phyloP scores from a whole-genome alignment of 2,329 filamentous ascomycete species.

The Rhinocladiella similis region DNA sequence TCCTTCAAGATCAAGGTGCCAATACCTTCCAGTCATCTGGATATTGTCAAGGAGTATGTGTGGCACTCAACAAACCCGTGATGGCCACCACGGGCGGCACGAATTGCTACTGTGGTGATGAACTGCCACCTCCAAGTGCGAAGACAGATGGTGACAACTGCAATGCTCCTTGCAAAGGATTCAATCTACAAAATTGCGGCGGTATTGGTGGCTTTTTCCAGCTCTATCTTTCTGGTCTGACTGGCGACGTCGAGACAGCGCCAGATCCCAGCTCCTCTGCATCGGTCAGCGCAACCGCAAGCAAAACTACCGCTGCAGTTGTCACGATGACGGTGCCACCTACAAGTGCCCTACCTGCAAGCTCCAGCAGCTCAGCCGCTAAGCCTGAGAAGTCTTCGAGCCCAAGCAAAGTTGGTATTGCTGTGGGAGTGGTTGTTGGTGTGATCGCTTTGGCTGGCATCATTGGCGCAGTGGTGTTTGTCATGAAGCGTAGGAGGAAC shows the following conservation, averaged over 20 bases:
- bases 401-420: constrained; percentile 79
- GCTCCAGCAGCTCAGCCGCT: constrained; percentile 24
- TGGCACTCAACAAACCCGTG: constrained; percentile 53
- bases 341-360: constrained; percentile 35
- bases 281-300: constrained; percentile 41
- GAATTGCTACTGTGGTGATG: constrained; percentile 72
- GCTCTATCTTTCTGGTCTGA: constrained; percentile 54
- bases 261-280: constrained; percentile 42
- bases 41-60: constrained; percentile 56
- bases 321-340: constrained; percentile 35
- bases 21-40: constrained; percentile 57
- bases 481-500: constrained; percentile 72
- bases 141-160: constrained; percentile 63
- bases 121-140: constrained; percentile 60
- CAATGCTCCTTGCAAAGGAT: constrained; percentile 66
- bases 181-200: constrained; percentile 65
- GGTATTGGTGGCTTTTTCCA: constrained; percentile 52
- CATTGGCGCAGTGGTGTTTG: constrained; percentile 70
- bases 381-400: constrained; percentile 36
- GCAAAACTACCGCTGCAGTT: constrained; percentile 8
- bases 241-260: constrained; percentile 36
- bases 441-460: constrained; percentile 69
- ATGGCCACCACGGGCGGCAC: constrained; percentile 62
- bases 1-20: constrained; percentile 48
- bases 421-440: constrained; percentile 82